These are phyloP conservation scores for Clarireedia homoeocarpa DNA, from an alignment of 2,329 filamentous ascomycete genomes.

Conservation along the genomic window DNA sequence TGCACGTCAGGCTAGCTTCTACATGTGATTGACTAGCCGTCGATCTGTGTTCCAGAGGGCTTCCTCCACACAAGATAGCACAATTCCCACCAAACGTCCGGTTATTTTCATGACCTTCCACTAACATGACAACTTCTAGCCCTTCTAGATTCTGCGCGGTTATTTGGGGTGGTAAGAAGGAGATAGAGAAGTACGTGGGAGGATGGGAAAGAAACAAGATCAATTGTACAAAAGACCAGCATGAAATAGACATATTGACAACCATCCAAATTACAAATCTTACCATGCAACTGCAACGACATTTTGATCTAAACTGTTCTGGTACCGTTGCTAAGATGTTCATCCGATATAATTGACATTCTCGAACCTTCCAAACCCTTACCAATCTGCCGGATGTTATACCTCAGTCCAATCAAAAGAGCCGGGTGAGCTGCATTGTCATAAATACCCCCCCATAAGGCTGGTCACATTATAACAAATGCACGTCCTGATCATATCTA, in stretches of 20 bases:
- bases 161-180: neutral
- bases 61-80: no score
- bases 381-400: neutral
- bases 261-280: neutral
- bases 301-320: neutral
- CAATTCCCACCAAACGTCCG: neutral
- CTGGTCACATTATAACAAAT: neutral
- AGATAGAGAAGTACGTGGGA: neutral
- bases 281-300: neutral
- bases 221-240: conserved; percentile 10
- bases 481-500: no score
- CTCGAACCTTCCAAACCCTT: conserved; percentile 2
- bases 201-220: neutral
- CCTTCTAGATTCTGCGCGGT: conserved; percentile 3
- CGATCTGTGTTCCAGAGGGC: no score
- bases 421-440: no score
- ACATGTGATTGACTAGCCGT: no score
- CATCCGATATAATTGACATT: neutral
- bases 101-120: neutral
- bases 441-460: neutral
- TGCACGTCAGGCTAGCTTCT: no score
- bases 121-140: neutral
- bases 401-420: neutral
- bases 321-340: neutral
- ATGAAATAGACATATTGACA: conserved; percentile 7